A percentile compares a stretch with the other conserved stretches of the same genome.
Evolutionary conservation across 1,284 basidiomycete genomes (phyloP).

Genomic region (Pulchroboletus neoregius): DNA sequence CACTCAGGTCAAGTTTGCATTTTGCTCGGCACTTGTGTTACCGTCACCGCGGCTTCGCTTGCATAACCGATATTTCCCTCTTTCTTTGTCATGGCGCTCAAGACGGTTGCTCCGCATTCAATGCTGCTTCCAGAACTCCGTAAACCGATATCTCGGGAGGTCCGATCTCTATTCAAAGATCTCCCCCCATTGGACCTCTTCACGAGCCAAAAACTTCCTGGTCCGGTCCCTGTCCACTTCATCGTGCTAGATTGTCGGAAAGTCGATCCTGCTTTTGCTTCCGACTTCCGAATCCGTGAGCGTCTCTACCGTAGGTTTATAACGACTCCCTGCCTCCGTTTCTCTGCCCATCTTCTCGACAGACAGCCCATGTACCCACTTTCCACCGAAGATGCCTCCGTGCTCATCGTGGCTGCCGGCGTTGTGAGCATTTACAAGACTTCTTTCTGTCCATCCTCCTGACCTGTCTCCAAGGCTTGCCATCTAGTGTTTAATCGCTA

Average conservation of each 20-base stretch:
- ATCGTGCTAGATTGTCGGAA: slow-evolving; percentile 35
- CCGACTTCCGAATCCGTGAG: slow-evolving; percentile 33
- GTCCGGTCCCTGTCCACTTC: slow-evolving; percentile 25
- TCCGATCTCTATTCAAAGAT: slow-evolving; percentile 24
- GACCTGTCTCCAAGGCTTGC: slow-evolving; percentile 25
- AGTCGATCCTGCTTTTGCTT: slow-evolving; percentile 34
- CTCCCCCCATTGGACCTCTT: slow-evolving; percentile 9
- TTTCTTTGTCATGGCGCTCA: slow-evolving; percentile 33
- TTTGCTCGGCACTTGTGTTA: slow-evolving; percentile 34
- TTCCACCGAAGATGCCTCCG: slow-evolving; percentile 20
- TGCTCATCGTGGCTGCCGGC: slow-evolving; percentile 21
- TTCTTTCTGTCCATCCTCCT: slow-evolving; percentile 7
- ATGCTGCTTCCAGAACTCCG: slow-evolving; percentile 25
- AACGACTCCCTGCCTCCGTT: slow-evolving; percentile 19
- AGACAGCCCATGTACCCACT: slow-evolving; percentile 21
- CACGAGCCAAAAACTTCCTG: slow-evolving; percentile 27
- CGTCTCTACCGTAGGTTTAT: slow-evolving; percentile 29
- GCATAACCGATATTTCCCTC: slow-evolving; percentile 36
- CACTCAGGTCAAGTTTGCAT: slow-evolving; percentile 28
- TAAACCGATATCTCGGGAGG: slow-evolving; percentile 13
- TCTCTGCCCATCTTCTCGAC: slow-evolving; percentile 19
- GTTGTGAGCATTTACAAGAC: slow-evolving; percentile 19
- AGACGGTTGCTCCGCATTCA: slow-evolving; percentile 25
- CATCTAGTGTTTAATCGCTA: slow-evolving; percentile 34
- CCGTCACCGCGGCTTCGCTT: slow-evolving; percentile 40